Base-by-base conservation (phyloP, 75 land plant species). In the Gnetum montanum region DNA sequence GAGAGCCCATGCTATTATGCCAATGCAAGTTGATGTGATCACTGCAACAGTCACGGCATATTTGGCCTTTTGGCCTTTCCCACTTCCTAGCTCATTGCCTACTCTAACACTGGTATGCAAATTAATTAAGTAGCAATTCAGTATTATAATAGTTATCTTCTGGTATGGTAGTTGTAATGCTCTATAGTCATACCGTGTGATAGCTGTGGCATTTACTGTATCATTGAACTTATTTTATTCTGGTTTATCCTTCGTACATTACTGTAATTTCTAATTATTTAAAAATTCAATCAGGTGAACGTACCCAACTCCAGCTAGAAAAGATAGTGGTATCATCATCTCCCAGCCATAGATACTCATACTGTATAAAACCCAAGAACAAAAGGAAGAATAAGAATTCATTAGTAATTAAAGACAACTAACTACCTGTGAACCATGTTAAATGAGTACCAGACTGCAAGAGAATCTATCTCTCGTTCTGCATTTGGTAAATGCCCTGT, bases 81-180 rank as follows among this genome's bases (percentile, higher is more conserved):
- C 88, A n/a, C 81, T 80, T 34, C 91, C 91, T 15, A 87, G 69
- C 62, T 87, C 91, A 61, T 86, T 86, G 1, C 78, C 59, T 2
- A 82, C 85, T 41, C 85, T 40, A 3, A 75, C 77, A 11, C 85
- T 82, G 69, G n/a, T n/a, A n/a, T n/a, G n/a, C n/a, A 23, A 12
- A n/a, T n/a, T n/a, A n/a, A n/a, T n/a, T n/a, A n/a, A n/a, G n/a
- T n/a, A n/a, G n/a, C n/a, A n/a, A n/a, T n/a, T n/a, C n/a, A n/a
- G n/a, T n/a, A n/a, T n/a, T n/a, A n/a, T n/a, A n/a, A n/a, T n/a
- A n/a, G n/a, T n/a, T n/a, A n/a, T n/a, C n/a, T n/a, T n/a, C n/a
- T n/a, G n/a, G n/a, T n/a, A n/a, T n/a, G n/a, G n/a, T n/a, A n/a
- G n/a, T n/a, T n/a, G n/a, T n/a, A n/a, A n/a, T n/a, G n/a, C n/a